These are phyloP conservation scores for Keithomyces neogunnii DNA, from an alignment of 2,329 filamentous ascomycete genomes.

Conservation along the genomic window DNA sequence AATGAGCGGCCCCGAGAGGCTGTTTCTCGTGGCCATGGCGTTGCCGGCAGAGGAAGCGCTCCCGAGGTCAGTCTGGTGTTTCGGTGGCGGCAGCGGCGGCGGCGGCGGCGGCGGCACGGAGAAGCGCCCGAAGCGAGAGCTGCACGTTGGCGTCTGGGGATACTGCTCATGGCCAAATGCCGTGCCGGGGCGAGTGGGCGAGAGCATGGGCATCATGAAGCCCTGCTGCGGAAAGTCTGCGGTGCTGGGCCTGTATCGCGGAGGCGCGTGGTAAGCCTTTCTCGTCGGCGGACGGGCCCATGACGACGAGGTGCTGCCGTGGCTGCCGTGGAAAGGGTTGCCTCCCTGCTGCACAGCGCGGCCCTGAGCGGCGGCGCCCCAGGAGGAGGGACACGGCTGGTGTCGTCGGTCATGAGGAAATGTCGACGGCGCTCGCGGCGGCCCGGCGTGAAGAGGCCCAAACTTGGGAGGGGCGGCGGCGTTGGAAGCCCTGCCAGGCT, in stretches of 20 bases:
- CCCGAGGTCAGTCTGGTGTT: not conserved
- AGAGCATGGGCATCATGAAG: not conserved
- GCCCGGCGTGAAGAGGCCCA: slow-evolving; percentile 19
- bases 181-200: slow-evolving; percentile 9
- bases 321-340: slow-evolving; percentile 3
- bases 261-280: slow-evolving; percentile 6
- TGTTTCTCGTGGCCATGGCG: slow-evolving; percentile 11
- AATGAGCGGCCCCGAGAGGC: slow-evolving; percentile 19
- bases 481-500: slow-evolving; percentile 11
- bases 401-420: slow-evolving; percentile 17
- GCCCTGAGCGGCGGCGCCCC: slow-evolving; percentile 15
- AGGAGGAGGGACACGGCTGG: slow-evolving; percentile 7
- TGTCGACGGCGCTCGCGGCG: slow-evolving; percentile 19
- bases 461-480: slow-evolving; percentile 20
- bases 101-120: slow-evolving; percentile 11
- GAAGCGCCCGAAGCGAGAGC: slow-evolving; percentile 21
- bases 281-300: slow-evolving; percentile 6
- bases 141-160: slow-evolving; percentile 21
- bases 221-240: slow-evolving; percentile 21
- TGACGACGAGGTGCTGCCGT: slow-evolving; percentile 5
- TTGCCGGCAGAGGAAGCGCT: not conserved
- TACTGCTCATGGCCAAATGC: slow-evolving; percentile 16
- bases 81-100: too few relatives aligned
- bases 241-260: slow-evolving; percentile 23
- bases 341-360: not conserved